Percentiles rank a stretch among this genome's conserved stretches.
These are phyloP conservation scores for Orychophragmus violaceus DNA, from an alignment of 345 rosid species.

Conservation along the genomic window DNA sequence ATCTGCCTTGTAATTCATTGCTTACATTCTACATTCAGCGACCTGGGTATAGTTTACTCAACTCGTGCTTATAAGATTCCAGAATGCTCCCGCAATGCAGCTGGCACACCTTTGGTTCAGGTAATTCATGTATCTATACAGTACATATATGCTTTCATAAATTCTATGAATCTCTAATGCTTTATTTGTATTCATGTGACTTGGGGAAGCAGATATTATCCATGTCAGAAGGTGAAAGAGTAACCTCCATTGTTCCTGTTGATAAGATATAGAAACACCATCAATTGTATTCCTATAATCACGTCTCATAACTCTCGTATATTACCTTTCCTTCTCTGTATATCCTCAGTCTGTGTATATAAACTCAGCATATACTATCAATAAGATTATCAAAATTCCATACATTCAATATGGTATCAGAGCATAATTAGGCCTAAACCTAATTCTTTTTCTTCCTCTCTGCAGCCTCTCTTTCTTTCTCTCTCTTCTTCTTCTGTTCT, in stretches of 20 bases:
- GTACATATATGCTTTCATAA: not conserved
- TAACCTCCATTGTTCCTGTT: slow-evolving; percentile 93
- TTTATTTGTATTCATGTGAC: slow-evolving; percentile 4
- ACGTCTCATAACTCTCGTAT: no score
- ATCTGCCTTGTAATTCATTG: not conserved
- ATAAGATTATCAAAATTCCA: no score
- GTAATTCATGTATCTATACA: slow-evolving; percentile 31
- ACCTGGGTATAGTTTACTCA: slow-evolving; percentile 85
- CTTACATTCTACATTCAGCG: slow-evolving; percentile 41
- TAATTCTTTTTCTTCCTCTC: no score
- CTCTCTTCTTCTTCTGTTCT: no score
- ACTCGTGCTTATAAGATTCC: slow-evolving; percentile 94
- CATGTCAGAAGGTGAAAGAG: slow-evolving; percentile 85
- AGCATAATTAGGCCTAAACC: no score
- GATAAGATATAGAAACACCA: no score
- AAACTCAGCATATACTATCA: no score
- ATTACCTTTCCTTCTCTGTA: no score
- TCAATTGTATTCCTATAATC: no score
- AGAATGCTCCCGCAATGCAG: slow-evolving; percentile 81
- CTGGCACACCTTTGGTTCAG: slow-evolving; percentile 92
- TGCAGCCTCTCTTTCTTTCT: no score
- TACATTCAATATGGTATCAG: no score
- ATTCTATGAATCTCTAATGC: slow-evolving; percentile 11
- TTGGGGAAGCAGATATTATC: slow-evolving; percentile 58
- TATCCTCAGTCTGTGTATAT: no score